phyloP scores from a whole-genome alignment of 371 early-diverging fungal genomes.

The Circinella umbellata region DNA sequence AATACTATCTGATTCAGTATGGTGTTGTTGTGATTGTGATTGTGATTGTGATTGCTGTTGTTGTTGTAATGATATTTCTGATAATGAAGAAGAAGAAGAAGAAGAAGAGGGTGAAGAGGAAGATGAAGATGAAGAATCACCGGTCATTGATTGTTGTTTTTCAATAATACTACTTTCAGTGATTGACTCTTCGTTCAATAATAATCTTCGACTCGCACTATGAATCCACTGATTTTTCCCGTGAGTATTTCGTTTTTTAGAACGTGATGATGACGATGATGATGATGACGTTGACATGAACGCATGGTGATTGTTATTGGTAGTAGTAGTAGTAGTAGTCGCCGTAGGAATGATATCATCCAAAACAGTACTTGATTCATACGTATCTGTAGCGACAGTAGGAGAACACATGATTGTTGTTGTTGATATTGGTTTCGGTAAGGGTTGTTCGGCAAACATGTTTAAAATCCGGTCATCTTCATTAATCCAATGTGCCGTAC shows the following conservation, averaged over 20 bases:
- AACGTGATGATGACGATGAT: conserved; percentile 1
- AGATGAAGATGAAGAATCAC: not conserved
- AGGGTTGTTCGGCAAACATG: conserved; percentile 25
- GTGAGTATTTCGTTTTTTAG: not conserved
- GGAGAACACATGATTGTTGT: not conserved
- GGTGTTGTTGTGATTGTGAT: not conserved
- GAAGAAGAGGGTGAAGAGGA: not conserved
- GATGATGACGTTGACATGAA: not conserved
- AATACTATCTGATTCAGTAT: conserved; percentile 4
- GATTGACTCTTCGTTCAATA: not conserved
- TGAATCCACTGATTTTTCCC: not conserved
- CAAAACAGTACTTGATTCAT: not conserved
- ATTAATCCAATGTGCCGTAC: conserved; percentile 79
- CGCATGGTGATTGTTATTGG: not conserved
- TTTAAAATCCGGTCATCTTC: conserved; percentile 64
- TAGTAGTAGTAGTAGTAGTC: not conserved
- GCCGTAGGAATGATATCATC: not conserved
- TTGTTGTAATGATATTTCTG: not conserved
- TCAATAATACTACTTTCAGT: too few species aligned
- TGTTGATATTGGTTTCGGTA: not conserved
- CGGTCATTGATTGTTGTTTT: not conserved
- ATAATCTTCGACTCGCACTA: not conserved
- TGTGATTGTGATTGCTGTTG: not conserved
- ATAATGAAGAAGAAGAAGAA: too few species aligned
- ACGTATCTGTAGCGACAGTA: not conserved